Evolutionary conservation across 225 moss, liverwort and hornwort species (phyloP), one percentile per base, ranked within the genome.

Genomic region (Polytrichum formosum): DNA sequence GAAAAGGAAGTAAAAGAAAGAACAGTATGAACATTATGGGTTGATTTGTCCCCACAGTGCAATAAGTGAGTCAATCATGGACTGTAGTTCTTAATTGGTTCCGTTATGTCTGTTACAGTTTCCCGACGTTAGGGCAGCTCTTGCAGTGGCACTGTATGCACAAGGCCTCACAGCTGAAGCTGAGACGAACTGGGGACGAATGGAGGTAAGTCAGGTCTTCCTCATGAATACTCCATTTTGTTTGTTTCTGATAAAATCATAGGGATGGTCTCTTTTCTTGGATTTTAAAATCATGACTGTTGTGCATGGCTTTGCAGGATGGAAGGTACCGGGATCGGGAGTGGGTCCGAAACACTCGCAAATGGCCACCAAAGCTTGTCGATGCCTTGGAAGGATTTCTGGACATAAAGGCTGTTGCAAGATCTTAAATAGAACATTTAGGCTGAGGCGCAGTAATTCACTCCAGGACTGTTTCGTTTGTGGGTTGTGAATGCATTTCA

Each of bases 51-150:
- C 46, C 46, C 2, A 46, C 16, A 16, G 0, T 46, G 46, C 13
- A 13, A 16, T 16, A 23, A 23, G 23, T 23, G 4, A 2, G 46
- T 46, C 13, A 35, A 46, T 46, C 46, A 16, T 46, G 46, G 46
- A 37, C 3, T 13, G 46, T 0, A 46, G 13, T 46, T 46, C 46
- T 46, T 16, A 46, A 46, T 46, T 13, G 3, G 16, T 46, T 53
- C 61, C 59, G 67, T 71, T 69, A 35, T 35, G 5, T 74, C 5
- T 72, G 68, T 69, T 69, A 9, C 83, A 96, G 94, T 98, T 98
- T 83, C 91, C 92, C 67, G 98, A 98, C 71, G 82, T 98, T 21
- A 90, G 98, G 83, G 98, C 98, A 64, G 98, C 98, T 17, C 73
- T 98, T 61, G 98, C 98, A 28, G 94, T 98, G 30, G 76, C 98